Base-by-base conservation (phyloP, 805 yeast species). In the Kazachstania africana region DNA sequence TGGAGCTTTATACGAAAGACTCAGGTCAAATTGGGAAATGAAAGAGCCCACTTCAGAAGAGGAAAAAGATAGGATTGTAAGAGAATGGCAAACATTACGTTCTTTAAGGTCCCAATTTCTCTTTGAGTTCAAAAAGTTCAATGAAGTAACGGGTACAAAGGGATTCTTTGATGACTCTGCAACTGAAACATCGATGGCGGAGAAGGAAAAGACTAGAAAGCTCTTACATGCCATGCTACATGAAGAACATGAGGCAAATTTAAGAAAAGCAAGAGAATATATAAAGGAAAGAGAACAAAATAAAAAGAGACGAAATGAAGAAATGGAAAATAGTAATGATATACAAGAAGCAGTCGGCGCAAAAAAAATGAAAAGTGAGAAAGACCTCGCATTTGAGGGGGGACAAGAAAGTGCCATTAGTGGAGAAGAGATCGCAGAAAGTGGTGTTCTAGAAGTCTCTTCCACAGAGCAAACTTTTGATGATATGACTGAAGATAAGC, bases 11-110 rank as follows among this genome's bases (percentile, higher is more conserved):
- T 50, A 39, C 26, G 38, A 36, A 3, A 27, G 35, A 5, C 26
- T 52, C 16, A 35, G 35, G 14, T 35, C 34, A n/a, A 34, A 35
- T 2, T 45, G 36, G 38, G 21, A 22, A 35, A 17, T 32, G 13
- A 32, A 34, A 24, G 32, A 33, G 6, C 40, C 27, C 15, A 4
- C 18, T 8, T 16, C 12, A n/a, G 16, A 28, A 3, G 29, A 34
- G 6, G 46, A 39, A n/a, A 29, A 34, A 6, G 48, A 42, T 10
- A 47, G 47, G 14, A 45, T 45, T 6, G 50, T 53, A 1, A 45
- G 39, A 30, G 55, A 50, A 15, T 68, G 74, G 74, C 61, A 63
- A 32, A 60, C 59, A 1, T 38, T 67, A 26, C 56, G 73, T 32
- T 45, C 59, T 4, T 53, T 66, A 3, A 47, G 71, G 36, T 50